Percentiles rank a stretch among this genome's conserved stretches.
phyloP scores from a whole-genome alignment of 169 alveolate genomes.

The Plasmodium falciparum region DNA sequence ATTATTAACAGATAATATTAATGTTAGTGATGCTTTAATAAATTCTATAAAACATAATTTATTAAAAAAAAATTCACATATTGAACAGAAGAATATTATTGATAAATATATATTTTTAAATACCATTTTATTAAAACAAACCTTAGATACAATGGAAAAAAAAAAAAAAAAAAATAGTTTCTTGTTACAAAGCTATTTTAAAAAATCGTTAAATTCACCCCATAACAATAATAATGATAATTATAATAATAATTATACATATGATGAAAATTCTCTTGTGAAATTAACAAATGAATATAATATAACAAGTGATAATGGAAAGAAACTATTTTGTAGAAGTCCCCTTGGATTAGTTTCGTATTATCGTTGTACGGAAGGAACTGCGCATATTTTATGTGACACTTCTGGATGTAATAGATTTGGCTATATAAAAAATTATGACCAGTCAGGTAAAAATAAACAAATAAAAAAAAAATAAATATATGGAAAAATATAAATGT shows the following conservation, averaged over 20 bases:
- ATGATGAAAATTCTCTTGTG: background rate
- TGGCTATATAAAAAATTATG: conserved; percentile 25
- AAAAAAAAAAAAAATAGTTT: conserved; percentile 35
- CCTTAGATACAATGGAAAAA: conserved; percentile 27
- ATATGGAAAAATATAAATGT: background rate
- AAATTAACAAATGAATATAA: too few species aligned
- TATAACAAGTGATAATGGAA: background rate
- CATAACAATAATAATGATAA: background rate
- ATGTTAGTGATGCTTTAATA: too few species aligned
- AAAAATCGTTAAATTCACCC: conserved; percentile 3
- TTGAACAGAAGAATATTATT: background rate
- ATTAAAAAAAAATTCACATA: too few species aligned
- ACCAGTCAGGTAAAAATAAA: conserved; percentile 4
- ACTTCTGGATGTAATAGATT: conserved; percentile 48
- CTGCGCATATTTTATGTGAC: conserved; percentile 7
- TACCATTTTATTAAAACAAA: background rate
- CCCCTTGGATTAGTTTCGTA: conserved; percentile 66
- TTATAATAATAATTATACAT: background rate
- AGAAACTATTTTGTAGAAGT: conserved; percentile 5
- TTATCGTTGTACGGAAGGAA: conserved; percentile 68
- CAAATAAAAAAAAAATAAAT: background rate
- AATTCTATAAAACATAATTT: too few species aligned
- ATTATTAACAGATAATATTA: too few species aligned
- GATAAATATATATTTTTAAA: background rate
- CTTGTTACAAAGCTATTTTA: conserved; percentile 31